A percentile compares a stretch with the other conserved stretches of the same genome.
Evolutionary conservation across 2,329 filamentous ascomycete species (phyloP).

Genomic region (Mycosphaerella sp.): DNA sequence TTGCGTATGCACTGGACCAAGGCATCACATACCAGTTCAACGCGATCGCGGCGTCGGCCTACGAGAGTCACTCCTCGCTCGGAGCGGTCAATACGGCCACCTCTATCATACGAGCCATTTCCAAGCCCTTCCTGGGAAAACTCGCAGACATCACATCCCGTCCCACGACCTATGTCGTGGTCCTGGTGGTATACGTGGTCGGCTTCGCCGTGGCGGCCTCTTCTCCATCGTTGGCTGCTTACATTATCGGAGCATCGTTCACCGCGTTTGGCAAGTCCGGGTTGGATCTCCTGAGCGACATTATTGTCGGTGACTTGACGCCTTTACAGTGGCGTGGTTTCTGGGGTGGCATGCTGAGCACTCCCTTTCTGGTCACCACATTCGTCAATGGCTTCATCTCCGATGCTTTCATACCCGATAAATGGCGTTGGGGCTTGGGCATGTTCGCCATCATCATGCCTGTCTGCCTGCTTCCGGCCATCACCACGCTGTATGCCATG

Average conservation of each 20-base stretch:
- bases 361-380: slow-evolving; percentile 37
- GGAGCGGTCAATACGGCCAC: slow-evolving; percentile 9
- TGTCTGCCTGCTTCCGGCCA: slow-evolving; percentile 23
- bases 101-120: slow-evolving; percentile 11
- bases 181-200: slow-evolving; percentile 32
- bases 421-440: slow-evolving; percentile 29
- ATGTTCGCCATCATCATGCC: slow-evolving; percentile 29
- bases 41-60: slow-evolving; percentile 8
- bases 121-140: slow-evolving; percentile 13
- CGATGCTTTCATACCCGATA: slow-evolving; percentile 34
- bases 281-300: slow-evolving; percentile 27
- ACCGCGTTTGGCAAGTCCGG: slow-evolving; percentile 29
- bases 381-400: slow-evolving; percentile 41
- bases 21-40: slow-evolving; percentile 14
- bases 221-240: slow-evolving; percentile 18
- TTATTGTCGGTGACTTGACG: slow-evolving; percentile 30
- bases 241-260: slow-evolving; percentile 27
- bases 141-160: slow-evolving; percentile 24
- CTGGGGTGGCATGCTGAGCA: slow-evolving; percentile 19
- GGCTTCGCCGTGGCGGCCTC: slow-evolving; percentile 9
- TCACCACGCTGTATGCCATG: slow-evolving; percentile 27
- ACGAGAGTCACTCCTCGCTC: slow-evolving; percentile 1
- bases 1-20: slow-evolving; percentile 24
- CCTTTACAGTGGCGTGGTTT: slow-evolving; percentile 31
- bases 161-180: slow-evolving; percentile 35